A percentile compares a stretch with the other conserved stretches of the same genome.
Conservation (phyloP, 306 rosid species). For the Abrus precatorius region DNA sequence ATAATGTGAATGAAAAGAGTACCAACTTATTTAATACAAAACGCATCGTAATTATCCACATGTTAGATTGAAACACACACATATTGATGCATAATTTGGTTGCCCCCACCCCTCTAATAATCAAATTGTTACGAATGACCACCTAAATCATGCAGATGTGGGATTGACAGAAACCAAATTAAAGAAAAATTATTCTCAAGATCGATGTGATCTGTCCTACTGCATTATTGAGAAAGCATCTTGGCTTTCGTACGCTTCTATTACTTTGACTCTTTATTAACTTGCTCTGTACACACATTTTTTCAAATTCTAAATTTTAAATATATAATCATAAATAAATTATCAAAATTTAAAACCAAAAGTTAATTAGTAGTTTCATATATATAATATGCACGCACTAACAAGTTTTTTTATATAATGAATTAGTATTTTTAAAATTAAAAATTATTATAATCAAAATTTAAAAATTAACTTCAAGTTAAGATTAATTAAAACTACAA, state of each 20-base stretch:
- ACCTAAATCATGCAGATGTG: conserved; percentile 6
- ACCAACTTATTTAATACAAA: background rate
- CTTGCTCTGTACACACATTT: too few species aligned
- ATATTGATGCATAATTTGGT: background rate
- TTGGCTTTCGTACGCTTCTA: background rate
- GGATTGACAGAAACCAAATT: conserved; percentile 26
- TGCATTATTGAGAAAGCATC: conserved; percentile 44
- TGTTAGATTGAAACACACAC: background rate
- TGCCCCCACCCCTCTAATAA: conserved; percentile 21
- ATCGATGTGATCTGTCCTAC: conserved; percentile 37
- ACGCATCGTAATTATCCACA: background rate
- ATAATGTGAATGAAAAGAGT: background rate
- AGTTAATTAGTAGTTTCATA: too few species aligned
- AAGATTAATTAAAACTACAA: too few species aligned
- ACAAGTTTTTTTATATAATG: too few species aligned
- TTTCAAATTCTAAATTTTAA: too few species aligned
- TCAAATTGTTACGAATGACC: background rate
- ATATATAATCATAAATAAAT: too few species aligned
- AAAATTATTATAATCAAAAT: too few species aligned
- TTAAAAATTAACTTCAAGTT: too few species aligned
- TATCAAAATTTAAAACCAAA: too few species aligned
- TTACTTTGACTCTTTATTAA: background rate
- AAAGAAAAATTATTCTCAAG: conserved; percentile 5
- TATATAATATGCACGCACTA: too few species aligned
- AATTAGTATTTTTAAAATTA: too few species aligned